Base-by-base conservation (phyloP, 768 basidiomycete species). In the Panellus pusillus region DNA sequence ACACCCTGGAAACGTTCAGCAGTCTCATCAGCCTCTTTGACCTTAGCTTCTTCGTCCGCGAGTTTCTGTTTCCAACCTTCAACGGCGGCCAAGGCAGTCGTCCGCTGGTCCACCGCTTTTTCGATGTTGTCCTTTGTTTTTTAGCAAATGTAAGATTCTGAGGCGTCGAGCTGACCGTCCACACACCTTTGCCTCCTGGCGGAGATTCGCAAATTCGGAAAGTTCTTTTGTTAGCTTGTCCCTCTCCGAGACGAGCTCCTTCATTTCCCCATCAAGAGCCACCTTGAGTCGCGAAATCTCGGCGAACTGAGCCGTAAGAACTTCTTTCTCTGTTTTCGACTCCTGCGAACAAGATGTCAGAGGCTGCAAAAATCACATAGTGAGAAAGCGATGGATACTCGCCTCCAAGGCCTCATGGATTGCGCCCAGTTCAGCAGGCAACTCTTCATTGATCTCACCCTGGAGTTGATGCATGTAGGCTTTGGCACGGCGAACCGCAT, bases 381-480 rank as follows among this genome's bases (percentile, higher is more conserved):
- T 14, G 11, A 35, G 32, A n/a, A n/a, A 14, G 11, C 14, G 32
- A 35, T 35, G 14, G 32, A 52, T 28, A 65, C 78, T 27, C 60
- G 84, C 87, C 60, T 75, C 66, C 64, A 82, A 80, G 5, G 77
- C 80, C 11, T 68, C 74, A 54, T 85, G 73, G 13, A 89, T 70
- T 13, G 77, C 79, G 18, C 78, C 72, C n/a, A 89, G 73, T 60
- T 79, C 78, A 7, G 79, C 80, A 2, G 88, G 86, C 66, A 87
- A 71, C 12, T 88, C 86, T 17, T 89, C 86, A 52, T 86, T 87
- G 12, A 78, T 76, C 56, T 87, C 86, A 32, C 78, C 71, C 57
- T 85, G 79, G 15, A 88, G 64, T 18, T 69, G 68, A 14, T 14
- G 32, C 32, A 35, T 35, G 8, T 14, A 14, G 14, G 32, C 14